Base-by-base conservation (phyloP, 108 stramenopile species). In the Pseudonitzschia multiseries region DNA sequence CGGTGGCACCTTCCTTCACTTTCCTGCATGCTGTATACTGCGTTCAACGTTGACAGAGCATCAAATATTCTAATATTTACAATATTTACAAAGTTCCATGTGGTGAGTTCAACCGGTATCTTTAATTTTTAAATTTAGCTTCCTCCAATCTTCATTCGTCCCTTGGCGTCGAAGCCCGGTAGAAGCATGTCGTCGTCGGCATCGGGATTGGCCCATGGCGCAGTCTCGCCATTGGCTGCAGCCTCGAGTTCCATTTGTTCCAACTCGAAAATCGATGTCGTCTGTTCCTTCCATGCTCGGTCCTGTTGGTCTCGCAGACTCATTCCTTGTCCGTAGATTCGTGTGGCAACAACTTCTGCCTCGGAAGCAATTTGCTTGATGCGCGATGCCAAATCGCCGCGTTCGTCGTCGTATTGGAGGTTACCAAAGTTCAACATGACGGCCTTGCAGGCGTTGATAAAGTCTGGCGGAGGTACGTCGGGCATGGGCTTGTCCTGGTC, bases 301-400 rank as follows among this genome's bases (percentile, higher is more conserved):
- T 96, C 93, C 78, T 95, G 95, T 76, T 93, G 93, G 71, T 93
- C 95, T 57, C 89, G 80, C 31, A 87, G 68, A 51, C 85, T 84
- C 91, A 92, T 92, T 27, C 92, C 91, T 73, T 93, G 85, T 59
- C 95, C 95, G 77, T 91, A 96, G 77, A 93, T 92, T 76, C 88
- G 69, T 29, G 93, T 93, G 15, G 93, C 91, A 24, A 96, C 93
- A 57, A 91, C 89, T 70, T 96, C 92, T 6, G 93, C 95, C 81
- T 93, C 91, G 24, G 82, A 77, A 9, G 92, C 90, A 75, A 96
- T 88, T 48, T 76, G 68, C 62, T 91, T 86, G 72, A 96, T 92
- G 48, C 87, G 81, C 0, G 81, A 79, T 13, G 90, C 82, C 79
- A 96, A 81, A 65, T 92, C 92, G 13, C 89, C 91, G 44, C 89